Evolutionary conservation across 306 rosid genomes (phyloP).

Genomic region (Trifolium dubium): DNA sequence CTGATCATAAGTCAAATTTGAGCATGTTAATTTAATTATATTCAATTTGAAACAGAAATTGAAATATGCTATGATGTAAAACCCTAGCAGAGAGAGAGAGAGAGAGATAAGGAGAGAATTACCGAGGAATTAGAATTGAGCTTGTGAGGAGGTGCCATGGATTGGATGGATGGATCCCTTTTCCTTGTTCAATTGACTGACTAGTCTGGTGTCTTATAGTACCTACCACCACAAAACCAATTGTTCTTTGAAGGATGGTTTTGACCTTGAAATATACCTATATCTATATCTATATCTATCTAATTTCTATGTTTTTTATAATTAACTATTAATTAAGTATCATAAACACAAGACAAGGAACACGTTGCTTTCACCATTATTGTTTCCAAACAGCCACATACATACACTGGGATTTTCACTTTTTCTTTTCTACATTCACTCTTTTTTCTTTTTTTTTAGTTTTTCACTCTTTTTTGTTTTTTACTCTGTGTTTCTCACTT

Average conservation of each 20-base stretch:
- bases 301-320: neutral
- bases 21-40: neutral
- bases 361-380: neutral
- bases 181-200: neutral
- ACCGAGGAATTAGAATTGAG: conserved; percentile 68
- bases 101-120: conserved; percentile 37
- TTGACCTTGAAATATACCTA: conserved; percentile 18
- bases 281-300: no score
- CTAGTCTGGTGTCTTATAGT: neutral
- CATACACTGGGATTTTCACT: no score
- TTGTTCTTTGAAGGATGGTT: neutral
- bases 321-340: neutral
- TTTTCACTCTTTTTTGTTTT: no score
- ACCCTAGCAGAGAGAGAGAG: conserved; percentile 24
- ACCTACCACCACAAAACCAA: neutral
- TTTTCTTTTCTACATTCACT: no score
- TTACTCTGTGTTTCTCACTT: no score
- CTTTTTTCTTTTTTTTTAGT: no score
- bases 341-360: neutral
- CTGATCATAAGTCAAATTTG: neutral
- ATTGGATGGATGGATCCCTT: neutral
- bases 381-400: neutral
- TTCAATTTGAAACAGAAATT: neutral
- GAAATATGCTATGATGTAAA: conserved; percentile 17
- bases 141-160: conserved; percentile 88